A percentile compares a stretch with the other conserved stretches of the same genome.
phyloP scores from a whole-genome alignment of 495 filamentous ascomycete species.

The Xylaria palmicola region DNA sequence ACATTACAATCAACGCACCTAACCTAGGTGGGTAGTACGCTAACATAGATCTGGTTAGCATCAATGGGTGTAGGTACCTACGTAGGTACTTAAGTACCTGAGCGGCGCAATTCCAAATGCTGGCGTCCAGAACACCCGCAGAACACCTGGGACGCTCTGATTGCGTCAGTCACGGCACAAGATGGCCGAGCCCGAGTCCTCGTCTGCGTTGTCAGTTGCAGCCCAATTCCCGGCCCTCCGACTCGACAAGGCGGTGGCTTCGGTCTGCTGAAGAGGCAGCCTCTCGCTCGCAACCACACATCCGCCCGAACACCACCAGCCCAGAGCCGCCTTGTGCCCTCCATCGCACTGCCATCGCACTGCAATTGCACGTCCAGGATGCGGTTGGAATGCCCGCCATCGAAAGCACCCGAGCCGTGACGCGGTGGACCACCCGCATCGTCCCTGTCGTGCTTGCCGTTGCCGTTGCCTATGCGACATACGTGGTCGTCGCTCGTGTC shows the following conservation, averaged over 20 bases:
- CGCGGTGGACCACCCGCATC: conserved; percentile 46
- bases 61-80: too few relatives aligned
- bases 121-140: background rate
- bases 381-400: conserved; percentile 29
- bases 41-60: too few relatives aligned
- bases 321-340: background rate
- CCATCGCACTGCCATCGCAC: background rate
- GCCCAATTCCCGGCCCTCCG: background rate
- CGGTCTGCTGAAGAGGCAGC: too few relatives aligned
- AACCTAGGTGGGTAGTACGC: too few relatives aligned
- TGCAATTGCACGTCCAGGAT: conserved; percentile 18
- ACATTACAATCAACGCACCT: too few relatives aligned
- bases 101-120: conserved; percentile 11
- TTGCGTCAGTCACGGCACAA: conserved; percentile 2
- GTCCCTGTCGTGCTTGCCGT: conserved; percentile 41
- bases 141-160: background rate
- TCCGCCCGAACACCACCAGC: background rate
- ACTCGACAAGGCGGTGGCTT: background rate
- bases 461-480: conserved; percentile 39
- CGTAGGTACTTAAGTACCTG: too few relatives aligned
- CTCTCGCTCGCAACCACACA: background rate
- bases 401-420: conserved; percentile 36
- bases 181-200: background rate
- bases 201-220: background rate
- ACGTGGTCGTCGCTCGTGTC: conserved; percentile 40